Conservation (phyloP, 805 yeast genomes). For the Cyberlindnera xishuangbannaensis region DNA sequence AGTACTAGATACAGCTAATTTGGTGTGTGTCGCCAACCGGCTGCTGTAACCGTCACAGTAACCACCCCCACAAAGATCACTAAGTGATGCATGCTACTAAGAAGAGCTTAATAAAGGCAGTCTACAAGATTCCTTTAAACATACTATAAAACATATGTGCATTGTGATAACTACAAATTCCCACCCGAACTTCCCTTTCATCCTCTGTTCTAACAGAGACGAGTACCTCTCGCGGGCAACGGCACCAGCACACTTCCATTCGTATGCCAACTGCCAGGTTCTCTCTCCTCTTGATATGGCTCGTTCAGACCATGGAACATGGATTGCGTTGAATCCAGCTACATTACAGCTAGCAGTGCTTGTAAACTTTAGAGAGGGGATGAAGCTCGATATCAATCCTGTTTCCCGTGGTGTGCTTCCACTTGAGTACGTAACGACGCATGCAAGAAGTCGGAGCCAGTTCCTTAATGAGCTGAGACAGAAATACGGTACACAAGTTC, state of each 20-base stretch:
- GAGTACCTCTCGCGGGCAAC: constrained; percentile 78
- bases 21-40: no score
- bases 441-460: constrained; percentile 13
- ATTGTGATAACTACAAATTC: constrained; percentile 60
- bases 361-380: constrained; percentile 63
- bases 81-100: no score
- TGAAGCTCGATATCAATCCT: constrained; percentile 17
- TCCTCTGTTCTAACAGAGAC: constrained; percentile 80
- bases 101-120: no score
- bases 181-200: constrained; percentile 70
- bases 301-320: constrained; percentile 74
- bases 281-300: constrained; percentile 74
- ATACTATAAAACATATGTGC: no score
- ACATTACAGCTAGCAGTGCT: constrained; percentile 62
- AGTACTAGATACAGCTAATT: no score
- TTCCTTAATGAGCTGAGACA: constrained; percentile 19
- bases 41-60: no score
- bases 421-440: constrained; percentile 30
- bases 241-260: constrained; percentile 39
- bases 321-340: constrained; percentile 68
- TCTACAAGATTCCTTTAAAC: no score
- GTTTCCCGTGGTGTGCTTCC: constrained; percentile 45
- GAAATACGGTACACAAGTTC: constrained; percentile 17
- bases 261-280: constrained; percentile 30
- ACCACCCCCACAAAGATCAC: no score